Evolutionary conservation across 768 basidiomycete genomes (phyloP).

Genomic region (Termitomyces titanicus): DNA sequence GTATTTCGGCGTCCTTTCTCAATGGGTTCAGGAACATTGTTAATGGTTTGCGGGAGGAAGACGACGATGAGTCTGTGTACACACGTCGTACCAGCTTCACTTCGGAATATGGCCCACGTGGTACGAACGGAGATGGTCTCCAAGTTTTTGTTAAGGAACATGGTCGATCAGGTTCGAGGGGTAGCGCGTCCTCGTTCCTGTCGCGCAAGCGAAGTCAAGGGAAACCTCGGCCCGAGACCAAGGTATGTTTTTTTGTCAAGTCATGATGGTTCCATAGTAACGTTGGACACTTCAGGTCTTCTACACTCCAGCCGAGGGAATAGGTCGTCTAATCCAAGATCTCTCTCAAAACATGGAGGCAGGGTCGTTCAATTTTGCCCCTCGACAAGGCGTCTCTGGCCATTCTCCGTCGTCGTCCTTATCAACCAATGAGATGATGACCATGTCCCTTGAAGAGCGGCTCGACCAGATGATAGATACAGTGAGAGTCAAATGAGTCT

Average conservation of each 20-base stretch:
- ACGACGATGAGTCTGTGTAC: constrained; percentile 67
- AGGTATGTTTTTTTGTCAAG: constrained; percentile 44
- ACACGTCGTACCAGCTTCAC: constrained; percentile 66
- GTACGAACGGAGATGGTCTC: constrained; percentile 51
- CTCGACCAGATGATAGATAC: constrained; percentile 68
- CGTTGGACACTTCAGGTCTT: constrained; percentile 50
- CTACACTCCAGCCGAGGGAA: constrained; percentile 72
- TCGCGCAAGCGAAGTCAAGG: constrained; percentile 59
- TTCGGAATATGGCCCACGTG: constrained; percentile 65
- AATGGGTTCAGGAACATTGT: constrained; percentile 64
- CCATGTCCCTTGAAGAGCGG: constrained; percentile 75
- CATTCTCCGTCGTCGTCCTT: constrained; percentile 65
- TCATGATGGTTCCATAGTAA: constrained; percentile 22
- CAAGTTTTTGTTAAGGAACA: constrained; percentile 81
- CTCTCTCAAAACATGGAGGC: constrained; percentile 80
- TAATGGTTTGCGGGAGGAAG: constrained; percentile 77
- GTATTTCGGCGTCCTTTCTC: constrained; percentile 9
- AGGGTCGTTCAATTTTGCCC: constrained; percentile 74
- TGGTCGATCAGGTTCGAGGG: constrained; percentile 58
- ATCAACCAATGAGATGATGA: constrained; percentile 54
- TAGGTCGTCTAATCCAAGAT: constrained; percentile 79
- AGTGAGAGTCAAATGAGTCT: constrained; percentile 24
- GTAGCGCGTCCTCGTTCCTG: constrained; percentile 58
- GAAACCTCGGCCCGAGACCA: constrained; percentile 75
- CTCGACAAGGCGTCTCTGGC: constrained; percentile 24